Evolutionary conservation across 345 rosid species (phyloP), one percentile per base, ranked within the genome.

Genomic region (Acer yangbiense): DNA sequence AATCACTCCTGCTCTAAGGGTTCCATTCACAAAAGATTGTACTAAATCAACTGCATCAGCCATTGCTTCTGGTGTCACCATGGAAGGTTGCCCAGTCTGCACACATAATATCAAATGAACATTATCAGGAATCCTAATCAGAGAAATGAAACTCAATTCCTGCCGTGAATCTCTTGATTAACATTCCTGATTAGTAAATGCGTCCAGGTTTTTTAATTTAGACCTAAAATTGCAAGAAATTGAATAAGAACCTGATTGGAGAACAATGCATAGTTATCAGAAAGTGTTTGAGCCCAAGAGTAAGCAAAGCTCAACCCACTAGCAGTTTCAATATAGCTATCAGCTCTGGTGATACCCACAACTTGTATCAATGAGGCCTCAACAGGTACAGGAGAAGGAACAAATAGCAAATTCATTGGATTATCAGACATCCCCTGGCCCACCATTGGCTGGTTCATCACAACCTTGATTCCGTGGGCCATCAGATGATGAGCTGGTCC

Each of bases 381-480:
- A 3, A 93, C 92, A 0, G 91, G 93, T 0, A 29, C n/a, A 60
- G 90, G 87, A 23, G 97, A 88, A 11, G 98, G 98, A 61, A 91
- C 63, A 32, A 80, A 67, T 21, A 93, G 71, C n/a, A 85, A 88
- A 70, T 93, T 93, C 93, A 88, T 86, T 0, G 98, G 95, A 74
- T 89, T 93, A 67, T 94, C 97, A 1, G 91, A 84, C 98, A 93
- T 89, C 13, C 92, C 98, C 77, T 88, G 90, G 4, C 98, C 98
- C 18, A 94, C 93, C 86, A 86, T 78, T 0, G 93, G 92, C 32
- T 90, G 93, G 46, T 94, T 87, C 65, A 86, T 32, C 69, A 92
- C 71, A 16, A 89, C 90, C 7, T 77, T 60, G 17, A 94, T 84
- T 21, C 89, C 86, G 4, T 85, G 86, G 41, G 78, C 57, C 18